Evolutionary conservation across 2,329 filamentous ascomycete species (phyloP).

Genomic region (Lachnellula cervina): DNA sequence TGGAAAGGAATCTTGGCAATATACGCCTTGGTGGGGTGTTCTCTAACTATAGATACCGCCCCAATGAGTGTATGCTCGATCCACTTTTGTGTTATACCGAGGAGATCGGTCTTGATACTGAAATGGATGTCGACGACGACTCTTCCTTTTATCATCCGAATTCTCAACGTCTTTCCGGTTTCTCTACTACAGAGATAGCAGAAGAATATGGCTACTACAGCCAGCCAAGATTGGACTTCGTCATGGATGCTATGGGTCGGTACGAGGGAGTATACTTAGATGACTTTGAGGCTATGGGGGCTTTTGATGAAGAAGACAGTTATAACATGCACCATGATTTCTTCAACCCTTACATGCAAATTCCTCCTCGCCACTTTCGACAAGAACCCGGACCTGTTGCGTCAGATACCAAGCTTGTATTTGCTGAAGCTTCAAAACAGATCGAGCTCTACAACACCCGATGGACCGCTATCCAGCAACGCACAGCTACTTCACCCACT

Average conservation of each 20-base stretch:
- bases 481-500: not conserved
- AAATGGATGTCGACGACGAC: not conserved
- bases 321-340: not conserved
- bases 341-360: not conserved
- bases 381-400: not conserved
- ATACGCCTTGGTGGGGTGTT: not conserved
- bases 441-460: conserved; percentile 7
- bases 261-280: not conserved
- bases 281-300: not conserved
- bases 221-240: not conserved
- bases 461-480: not conserved
- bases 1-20: not conserved
- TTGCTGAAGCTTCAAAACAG: conserved; percentile 4
- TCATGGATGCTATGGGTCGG: not conserved
- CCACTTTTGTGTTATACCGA: not conserved
- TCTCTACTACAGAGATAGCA: not conserved
- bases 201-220: not conserved
- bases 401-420: not conserved
- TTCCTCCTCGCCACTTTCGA: not conserved
- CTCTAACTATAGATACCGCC: not conserved
- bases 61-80: not conserved
- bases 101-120: not conserved
- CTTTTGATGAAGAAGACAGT: not conserved
- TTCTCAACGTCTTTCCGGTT: no score
- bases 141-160: no score